phyloP scores from a whole-genome alignment of 495 filamentous ascomycete species.

The Aspergillus cavernicola region DNA sequence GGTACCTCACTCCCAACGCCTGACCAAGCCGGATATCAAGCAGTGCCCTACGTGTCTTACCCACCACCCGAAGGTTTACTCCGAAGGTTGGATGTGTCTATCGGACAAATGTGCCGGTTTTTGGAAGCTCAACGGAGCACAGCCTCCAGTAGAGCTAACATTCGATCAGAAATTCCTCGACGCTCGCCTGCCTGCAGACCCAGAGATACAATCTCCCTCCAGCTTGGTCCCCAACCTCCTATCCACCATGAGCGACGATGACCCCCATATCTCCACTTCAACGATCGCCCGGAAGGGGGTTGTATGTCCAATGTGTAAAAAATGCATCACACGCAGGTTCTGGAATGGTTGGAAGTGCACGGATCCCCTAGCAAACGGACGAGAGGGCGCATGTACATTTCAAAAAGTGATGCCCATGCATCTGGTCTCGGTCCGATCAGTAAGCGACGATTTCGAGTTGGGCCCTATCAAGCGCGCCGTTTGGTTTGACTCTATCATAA shows the following conservation, averaged over 20 bases:
- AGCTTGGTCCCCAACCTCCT: conserved; percentile 36
- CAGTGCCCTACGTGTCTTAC: conserved; percentile 40
- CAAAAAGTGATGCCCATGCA: conserved; percentile 30
- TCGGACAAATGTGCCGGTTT: conserved; percentile 52
- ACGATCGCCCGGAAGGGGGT: conserved; percentile 58
- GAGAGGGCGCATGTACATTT: conserved; percentile 48
- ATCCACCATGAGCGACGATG: conserved; percentile 27
- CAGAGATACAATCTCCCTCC: conserved; percentile 33
- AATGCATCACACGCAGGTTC: conserved; percentile 56
- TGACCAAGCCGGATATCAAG: conserved; percentile 17
- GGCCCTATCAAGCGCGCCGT: conserved; percentile 25
- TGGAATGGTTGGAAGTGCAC: conserved; percentile 66
- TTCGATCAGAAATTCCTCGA: conserved; percentile 60
- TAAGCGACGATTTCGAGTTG: conserved; percentile 31
- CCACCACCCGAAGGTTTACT: conserved; percentile 43
- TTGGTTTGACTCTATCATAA: conserved; percentile 10
- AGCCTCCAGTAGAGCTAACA: conserved; percentile 31
- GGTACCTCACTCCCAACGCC: conserved; percentile 16
- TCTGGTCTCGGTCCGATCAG: conserved; percentile 31
- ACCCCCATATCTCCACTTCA: conserved; percentile 26
- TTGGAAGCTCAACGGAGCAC: conserved; percentile 42
- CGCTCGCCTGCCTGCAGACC: conserved; percentile 33
- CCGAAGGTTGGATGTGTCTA: conserved; percentile 69
- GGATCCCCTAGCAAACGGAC: conserved; percentile 13
- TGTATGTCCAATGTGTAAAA: conserved; percentile 66